Conservation (phyloP, 78 protist genomes). For the Dictyostelium firmibasis region DNA sequence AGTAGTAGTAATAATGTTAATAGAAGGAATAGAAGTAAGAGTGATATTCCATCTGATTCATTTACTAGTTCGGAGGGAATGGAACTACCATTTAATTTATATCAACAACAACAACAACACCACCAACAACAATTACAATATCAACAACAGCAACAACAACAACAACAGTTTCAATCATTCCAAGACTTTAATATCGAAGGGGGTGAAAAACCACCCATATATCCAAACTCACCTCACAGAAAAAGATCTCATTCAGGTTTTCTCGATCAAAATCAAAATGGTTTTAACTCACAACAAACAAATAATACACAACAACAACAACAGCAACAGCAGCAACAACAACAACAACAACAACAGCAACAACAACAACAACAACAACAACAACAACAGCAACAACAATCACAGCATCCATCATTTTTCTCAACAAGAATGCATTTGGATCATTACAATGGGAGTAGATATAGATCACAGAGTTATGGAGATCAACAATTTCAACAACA, state of each 20-base stretch:
- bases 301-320: slow-evolving; percentile 7
- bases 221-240: slow-evolving; percentile 74
- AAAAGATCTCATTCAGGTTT: slow-evolving; percentile 74
- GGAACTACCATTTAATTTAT: not conserved
- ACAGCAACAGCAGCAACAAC: not conserved
- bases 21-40: slow-evolving; percentile 29
- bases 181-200: not conserved
- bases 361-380: not conserved
- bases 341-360: not conserved
- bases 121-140: not conserved
- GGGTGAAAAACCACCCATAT: slow-evolving; percentile 58
- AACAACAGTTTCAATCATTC: not conserved
- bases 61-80: slow-evolving; percentile 18
- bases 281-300: not conserved
- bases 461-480: slow-evolving; percentile 70
- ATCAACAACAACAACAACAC: slow-evolving; percentile 13
- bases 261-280: not conserved
- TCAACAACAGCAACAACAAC: not conserved
- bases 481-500: slow-evolving; percentile 50
- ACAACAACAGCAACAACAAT: not conserved
- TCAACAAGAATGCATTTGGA: slow-evolving; percentile 58
- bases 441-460: slow-evolving; percentile 28
- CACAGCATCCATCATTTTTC: not conserved
- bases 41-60: slow-evolving; percentile 9
- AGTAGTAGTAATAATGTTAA: slow-evolving; percentile 6